Evolutionary conservation across 75 land plant genomes (phyloP), one percentile per base, ranked within the genome.

Genomic region (Isoetes taiwanensis): DNA sequence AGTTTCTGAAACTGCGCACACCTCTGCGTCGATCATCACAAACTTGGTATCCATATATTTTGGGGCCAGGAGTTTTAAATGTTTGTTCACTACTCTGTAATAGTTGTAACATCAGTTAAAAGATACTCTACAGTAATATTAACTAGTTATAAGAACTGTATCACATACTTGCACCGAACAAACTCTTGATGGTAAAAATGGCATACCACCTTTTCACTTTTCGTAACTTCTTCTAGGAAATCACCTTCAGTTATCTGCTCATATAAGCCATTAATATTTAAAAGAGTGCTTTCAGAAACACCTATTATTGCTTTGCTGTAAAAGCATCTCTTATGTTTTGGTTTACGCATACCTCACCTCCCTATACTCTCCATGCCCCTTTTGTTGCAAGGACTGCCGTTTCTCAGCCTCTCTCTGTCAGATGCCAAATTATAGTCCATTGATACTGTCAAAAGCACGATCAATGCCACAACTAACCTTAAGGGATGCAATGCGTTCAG

Each of bases 291-390:
- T n/a, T n/a, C n/a, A n/a, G n/a, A n/a, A n/a, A n/a, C n/a, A n/a
- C n/a, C n/a, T n/a, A n/a, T n/a, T n/a, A n/a, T n/a, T n/a, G n/a
- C n/a, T n/a, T n/a, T n/a, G n/a, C n/a, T n/a, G n/a, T n/a, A n/a
- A n/a, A n/a, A n/a, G n/a, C n/a, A n/a, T n/a, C n/a, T n/a, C n/a
- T n/a, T n/a, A n/a, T n/a, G n/a, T n/a, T n/a, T 26, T n/a, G 34
- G 3, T 28, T 32, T 12, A 30, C 19, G 32, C 8, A 20, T 34
- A 42, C 34, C 28, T 52, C 62, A 90, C 76, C 63, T 89, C 96
- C 52, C 96, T 77, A 56, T 89, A 94, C 40, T 94, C 99, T 25
- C 99, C 99, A 78, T 94, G 96, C 20, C 99, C 99, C 52, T 89
- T 73, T 58, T 64, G 74, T 52, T 82, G 71, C 26, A 85, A 43